Base-by-base conservation (phyloP, 768 basidiomycete genomes). In the Terana coerulea region DNA sequence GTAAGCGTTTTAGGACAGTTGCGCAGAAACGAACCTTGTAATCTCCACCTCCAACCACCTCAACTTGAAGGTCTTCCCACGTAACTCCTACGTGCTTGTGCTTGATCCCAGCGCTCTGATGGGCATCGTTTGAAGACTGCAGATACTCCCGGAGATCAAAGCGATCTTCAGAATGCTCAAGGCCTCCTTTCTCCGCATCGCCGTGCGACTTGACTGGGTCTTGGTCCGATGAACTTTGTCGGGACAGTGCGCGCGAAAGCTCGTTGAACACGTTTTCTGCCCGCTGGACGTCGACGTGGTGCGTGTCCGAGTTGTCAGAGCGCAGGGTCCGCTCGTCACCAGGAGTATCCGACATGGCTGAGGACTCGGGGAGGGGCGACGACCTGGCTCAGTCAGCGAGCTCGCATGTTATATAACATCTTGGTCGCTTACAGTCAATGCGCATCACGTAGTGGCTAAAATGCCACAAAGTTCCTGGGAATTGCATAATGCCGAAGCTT, bases 31-130 rank as follows among this genome's bases (percentile, higher is more conserved):
- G 36, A 41, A 78, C 86, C 72, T 86, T 88, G 62, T 69, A 72
- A 63, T 78, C 73, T 10, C 68, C 60, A 11, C 77, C 78, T 17
- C 84, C 86, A 3, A 74, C 52, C 28, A 81, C 84, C 5, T 79
- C 71, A 28, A 88, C 87, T 52, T 80, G 71, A 0, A 90, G 69
- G 57, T 83, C 73, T 46, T 86, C 77, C 88, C 88, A 90, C 22
- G 80, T 79, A 21, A 90, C 81, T 28, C 86, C 86, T 7, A 89
- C 84, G 53, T 85, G 82, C 75, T 89, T 89, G 59, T 84, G 81
- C 52, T 77, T 78, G 41, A 88, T 83, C 14, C 86, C 86, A 2
- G 83, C 84, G 17, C 67, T 62, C 49, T 86, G 77, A 45, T 80
- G 75, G 1, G 81, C 80, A 58, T 86, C 84, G 61, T 84, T 86